Conservation (phyloP, 192 early-diverging fungal genomes). For the Coemansia aciculifera region DNA sequence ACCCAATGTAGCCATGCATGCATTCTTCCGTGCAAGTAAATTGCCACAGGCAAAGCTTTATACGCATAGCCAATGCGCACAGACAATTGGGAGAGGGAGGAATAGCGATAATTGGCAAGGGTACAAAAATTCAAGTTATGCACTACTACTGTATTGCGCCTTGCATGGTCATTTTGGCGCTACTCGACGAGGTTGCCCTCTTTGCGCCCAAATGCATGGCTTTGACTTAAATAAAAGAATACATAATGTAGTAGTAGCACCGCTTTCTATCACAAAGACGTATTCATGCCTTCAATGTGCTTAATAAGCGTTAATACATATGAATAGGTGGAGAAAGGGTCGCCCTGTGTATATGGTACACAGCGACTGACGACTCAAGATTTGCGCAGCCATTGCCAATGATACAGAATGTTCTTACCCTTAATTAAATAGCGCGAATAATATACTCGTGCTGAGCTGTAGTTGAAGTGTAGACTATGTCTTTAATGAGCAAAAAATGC, state of each 20-base stretch:
- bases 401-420: background rate
- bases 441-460: background rate
- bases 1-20: constrained; percentile 5
- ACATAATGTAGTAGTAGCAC: background rate
- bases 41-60: background rate
- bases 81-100: background rate
- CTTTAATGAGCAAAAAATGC: background rate
- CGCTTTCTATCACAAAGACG: background rate
- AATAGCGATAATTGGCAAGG: background rate
- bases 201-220: constrained; percentile 2
- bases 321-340: background rate
- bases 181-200: background rate
- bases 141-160: constrained; percentile 1
- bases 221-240: background rate
- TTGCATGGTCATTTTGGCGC: background rate
- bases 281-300: background rate
- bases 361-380: background rate
- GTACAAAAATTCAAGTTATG: background rate
- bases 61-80: background rate
- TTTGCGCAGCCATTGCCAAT: background rate
- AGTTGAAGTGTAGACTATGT: background rate
- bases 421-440: background rate
- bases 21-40: background rate
- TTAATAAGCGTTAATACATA: background rate
- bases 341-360: background rate